These are phyloP conservation scores for Phytopythium delawarense DNA, from an alignment of 352 stramenopile species.

Conservation along the genomic window DNA sequence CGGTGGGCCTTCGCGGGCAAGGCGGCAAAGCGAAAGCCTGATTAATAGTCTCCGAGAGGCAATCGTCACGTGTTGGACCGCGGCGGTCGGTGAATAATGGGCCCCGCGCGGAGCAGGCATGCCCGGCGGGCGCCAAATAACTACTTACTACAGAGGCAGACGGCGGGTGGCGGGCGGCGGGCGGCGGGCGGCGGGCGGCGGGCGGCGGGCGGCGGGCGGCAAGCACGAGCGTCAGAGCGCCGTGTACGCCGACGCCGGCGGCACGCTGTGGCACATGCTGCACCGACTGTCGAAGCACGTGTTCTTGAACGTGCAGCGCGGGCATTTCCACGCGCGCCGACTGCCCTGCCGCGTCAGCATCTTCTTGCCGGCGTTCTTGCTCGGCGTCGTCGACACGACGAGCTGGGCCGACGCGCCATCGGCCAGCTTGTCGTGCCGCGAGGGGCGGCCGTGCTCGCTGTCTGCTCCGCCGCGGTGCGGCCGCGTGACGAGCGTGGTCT, in stretches of 20 bases:
- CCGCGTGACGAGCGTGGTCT: constrained; percentile 31
- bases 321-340: constrained; percentile 45
- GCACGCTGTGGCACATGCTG: constrained; percentile 55
- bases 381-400: background rate
- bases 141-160: constrained; percentile 1
- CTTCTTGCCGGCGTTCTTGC: constrained; percentile 10
- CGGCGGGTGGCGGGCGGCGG: no score
- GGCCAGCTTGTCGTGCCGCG: background rate
- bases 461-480: background rate
- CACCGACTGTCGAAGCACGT: constrained; percentile 67
- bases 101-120: background rate
- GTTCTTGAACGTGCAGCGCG: constrained; percentile 68
- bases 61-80: background rate
- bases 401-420: background rate
- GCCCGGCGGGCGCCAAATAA: background rate
- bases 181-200: no score
- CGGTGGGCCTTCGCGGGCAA: background rate
- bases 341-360: constrained; percentile 33
- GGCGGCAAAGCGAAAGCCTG: background rate
- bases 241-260: constrained; percentile 18
- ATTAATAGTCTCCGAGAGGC: background rate
- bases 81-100: background rate
- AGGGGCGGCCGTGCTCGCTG: background rate
- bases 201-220: no score
- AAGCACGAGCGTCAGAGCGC: constrained; percentile 6